phyloP scores from a whole-genome alignment of 768 basidiomycete genomes.

The Lactarius hatsudake region DNA sequence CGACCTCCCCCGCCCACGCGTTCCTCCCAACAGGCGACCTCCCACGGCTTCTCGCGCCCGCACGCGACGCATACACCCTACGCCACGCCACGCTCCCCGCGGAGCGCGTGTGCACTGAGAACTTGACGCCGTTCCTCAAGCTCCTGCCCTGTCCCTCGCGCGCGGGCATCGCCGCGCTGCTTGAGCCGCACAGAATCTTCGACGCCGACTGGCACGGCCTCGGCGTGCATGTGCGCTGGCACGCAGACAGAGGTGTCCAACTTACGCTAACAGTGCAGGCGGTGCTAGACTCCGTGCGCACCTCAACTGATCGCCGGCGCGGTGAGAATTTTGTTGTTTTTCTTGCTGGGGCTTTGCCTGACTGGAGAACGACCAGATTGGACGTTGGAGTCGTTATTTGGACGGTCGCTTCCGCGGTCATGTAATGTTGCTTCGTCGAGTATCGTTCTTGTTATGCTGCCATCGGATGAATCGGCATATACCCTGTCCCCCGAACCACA shows the following conservation, averaged over 20 bases:
- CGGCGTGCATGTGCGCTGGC: conserved; percentile 71
- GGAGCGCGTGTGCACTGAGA: conserved; percentile 95
- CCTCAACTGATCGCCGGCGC: conserved; percentile 47
- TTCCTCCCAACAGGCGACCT: conserved; percentile 62
- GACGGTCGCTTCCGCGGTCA: conserved; percentile 53
- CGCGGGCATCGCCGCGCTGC: conserved; percentile 77
- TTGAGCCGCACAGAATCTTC: conserved; percentile 84
- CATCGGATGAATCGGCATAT: conserved; percentile 39
- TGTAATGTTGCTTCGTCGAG: conserved; percentile 72
- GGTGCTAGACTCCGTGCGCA: conserved; percentile 74
- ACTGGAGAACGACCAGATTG: conserved; percentile 50
- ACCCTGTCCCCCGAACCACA: conserved; percentile 53
- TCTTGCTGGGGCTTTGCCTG: conserved; percentile 19
- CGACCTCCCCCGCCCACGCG: conserved; percentile 59
- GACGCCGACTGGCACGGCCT: conserved; percentile 93
- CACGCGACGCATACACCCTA: conserved; percentile 46
- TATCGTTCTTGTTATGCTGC: conserved; percentile 45
- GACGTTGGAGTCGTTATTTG: conserved; percentile 69
- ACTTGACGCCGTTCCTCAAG: conserved; percentile 93
- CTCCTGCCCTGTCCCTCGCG: conserved; percentile 88
- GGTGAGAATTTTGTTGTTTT: conserved; percentile 39
- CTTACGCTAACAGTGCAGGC: conserved; percentile 69
- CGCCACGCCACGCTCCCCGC: conserved; percentile 77
- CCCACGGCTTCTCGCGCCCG: conserved; percentile 40
- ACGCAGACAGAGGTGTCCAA: conserved; percentile 50